Evolutionary conservation across 2,329 filamentous ascomycete species (phyloP), one percentile per base, ranked within the genome.

Genomic region (Capronia americana): DNA sequence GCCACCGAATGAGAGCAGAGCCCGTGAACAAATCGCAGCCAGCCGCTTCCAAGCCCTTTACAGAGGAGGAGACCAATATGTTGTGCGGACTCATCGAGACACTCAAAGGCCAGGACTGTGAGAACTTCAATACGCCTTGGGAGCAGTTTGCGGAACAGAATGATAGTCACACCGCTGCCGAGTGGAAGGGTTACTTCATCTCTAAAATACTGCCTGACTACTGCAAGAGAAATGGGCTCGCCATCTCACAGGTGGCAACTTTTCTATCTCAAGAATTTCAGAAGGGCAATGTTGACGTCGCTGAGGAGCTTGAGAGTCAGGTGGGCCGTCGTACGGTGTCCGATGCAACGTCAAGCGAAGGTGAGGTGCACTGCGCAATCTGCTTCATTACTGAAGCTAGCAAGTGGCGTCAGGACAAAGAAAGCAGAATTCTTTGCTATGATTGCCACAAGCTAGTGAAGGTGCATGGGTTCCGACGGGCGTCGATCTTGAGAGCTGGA

Each of bases 91-190:
- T 66, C 30, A 74, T 72, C 1, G 65, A 72, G 17, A 46, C 70
- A 30, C 71, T 76, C 24, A 32, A 71, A 23, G 59, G 72, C 17
- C 54, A 75, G 14, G 59, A 63, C 20, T 65, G 71, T 3, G 59
- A 66, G 7, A 11, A 66, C 4, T 66, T 71, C 23, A 58, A 70
- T 30, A 67, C 71, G 20, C 69, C 69, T 14, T 77, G 75, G 75
- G 38, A 48, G n/a, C 57, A 66, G 23, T 71, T 72, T 63, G 75
- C 72, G 8, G 51, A 69, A 44, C 64, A 71, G 24, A 63, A 71
- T 66, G 46, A 69, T 30, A 44, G 51, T 14, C 67, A 66, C 63
- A 57, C 57, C 41, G 61, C 57, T 38, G 60, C 68, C 38, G 61
- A 73, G 58, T 73, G 69, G 71, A 63, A 69, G 55, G 28, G 44